Percentiles rank a stretch among this genome's conserved stretches.
Conservation (phyloP, 2,329 filamentous ascomycete species). For the Neofusicoccum umdonicola region DNA sequence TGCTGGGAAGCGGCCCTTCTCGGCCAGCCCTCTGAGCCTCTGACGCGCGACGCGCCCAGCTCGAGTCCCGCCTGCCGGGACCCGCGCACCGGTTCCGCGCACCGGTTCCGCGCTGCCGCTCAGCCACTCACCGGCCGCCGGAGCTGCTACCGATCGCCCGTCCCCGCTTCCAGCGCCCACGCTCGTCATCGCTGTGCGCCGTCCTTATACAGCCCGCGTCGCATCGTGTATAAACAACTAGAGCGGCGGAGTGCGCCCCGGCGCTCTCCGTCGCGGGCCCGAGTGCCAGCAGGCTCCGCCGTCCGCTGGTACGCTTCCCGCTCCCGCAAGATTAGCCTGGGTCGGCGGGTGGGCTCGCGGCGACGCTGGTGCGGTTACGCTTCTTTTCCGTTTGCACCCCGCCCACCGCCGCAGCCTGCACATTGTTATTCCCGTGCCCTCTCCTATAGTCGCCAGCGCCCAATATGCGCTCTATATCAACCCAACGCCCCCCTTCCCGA, state of each 20-base stretch:
- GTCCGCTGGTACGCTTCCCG: neutral
- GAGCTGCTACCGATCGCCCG: slow-evolving; percentile 7
- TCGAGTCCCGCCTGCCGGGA: neutral
- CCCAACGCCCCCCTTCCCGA: neutral
- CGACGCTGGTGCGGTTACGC: no score
- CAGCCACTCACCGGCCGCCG: slow-evolving; percentile 6
- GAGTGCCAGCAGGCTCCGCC: no score
- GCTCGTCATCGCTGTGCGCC: neutral
- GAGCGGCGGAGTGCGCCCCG: neutral
- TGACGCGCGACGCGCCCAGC: neutral
- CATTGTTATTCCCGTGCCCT: neutral
- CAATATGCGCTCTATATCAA: neutral
- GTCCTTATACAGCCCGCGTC: neutral
- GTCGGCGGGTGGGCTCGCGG: no score
- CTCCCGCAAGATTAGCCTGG: slow-evolving; percentile 11
- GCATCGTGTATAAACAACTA: slow-evolving; percentile 2
- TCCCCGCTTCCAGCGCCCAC: neutral
- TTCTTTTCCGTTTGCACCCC: no score
- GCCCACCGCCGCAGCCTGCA: no score
- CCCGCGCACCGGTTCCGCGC: neutral
- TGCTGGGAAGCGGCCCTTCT: slow-evolving; percentile 4
- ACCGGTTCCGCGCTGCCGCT: slow-evolving; percentile 2
- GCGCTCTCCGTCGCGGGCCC: neutral
- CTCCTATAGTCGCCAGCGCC: neutral
- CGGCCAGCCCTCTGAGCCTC: neutral